These are phyloP conservation scores for Rutidosis leptorrhynchoides DNA, from an alignment of 129 eudicot genomes.

Conservation along the genomic window DNA sequence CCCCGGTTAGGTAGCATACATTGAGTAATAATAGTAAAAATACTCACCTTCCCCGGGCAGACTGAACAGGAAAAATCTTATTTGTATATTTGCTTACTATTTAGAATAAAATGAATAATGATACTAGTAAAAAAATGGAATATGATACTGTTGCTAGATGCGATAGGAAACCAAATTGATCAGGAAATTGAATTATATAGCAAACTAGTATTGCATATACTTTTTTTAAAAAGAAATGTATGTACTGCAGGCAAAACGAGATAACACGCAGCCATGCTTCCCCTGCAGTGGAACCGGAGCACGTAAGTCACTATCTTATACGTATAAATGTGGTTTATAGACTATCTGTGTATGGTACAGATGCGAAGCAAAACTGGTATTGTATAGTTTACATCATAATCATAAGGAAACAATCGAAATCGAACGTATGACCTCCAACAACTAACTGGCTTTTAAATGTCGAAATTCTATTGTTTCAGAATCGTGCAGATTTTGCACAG, in stretches of 20 bases:
- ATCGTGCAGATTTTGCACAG: constrained; percentile 85
- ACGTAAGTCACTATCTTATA: constrained; percentile 52
- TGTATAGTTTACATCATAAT: constrained; percentile 1
- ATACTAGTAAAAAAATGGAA: neutral
- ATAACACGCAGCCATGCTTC: constrained; percentile 94
- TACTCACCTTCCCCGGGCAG: too few species aligned
- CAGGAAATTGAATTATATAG: neutral
- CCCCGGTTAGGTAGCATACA: too few species aligned
- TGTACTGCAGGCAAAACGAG: constrained; percentile 72
- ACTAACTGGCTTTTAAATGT: neutral
- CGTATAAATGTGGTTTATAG: neutral
- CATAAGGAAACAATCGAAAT: neutral
- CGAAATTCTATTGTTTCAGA: constrained; percentile 41
- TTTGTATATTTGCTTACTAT: too few species aligned
- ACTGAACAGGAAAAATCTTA: too few species aligned
- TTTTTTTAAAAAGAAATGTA: neutral
- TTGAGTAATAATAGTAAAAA: too few species aligned
- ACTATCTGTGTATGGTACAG: neutral
- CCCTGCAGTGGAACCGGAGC: constrained; percentile 93
- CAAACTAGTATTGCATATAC: neutral
- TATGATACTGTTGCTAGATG: neutral
- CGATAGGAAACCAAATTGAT: constrained; percentile 5
- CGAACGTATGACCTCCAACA: neutral
- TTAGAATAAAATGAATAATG: neutral
- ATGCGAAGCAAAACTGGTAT: constrained; percentile 7